Evolutionary conservation across 169 alveolate genomes (phyloP).

Genomic region (Plasmodium relictum): DNA sequence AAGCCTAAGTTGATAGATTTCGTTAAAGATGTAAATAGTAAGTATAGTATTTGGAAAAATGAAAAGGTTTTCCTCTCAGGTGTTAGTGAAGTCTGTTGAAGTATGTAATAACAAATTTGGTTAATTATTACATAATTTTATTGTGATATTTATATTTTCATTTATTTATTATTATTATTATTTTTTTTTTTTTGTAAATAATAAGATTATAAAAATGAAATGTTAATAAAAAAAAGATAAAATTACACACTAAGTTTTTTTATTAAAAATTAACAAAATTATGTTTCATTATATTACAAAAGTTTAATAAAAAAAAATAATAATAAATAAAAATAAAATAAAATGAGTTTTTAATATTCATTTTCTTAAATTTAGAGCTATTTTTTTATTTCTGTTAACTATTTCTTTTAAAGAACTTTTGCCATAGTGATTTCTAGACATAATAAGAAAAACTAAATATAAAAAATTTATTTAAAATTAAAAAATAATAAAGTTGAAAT

Average conservation of each 20-base stretch:
- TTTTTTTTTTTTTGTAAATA: conserved; percentile 3
- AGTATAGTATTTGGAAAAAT: conserved; percentile 59
- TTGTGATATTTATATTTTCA: not conserved
- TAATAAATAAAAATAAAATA: too few species aligned
- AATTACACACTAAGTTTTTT: too few species aligned
- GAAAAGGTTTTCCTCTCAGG: conserved; percentile 68
- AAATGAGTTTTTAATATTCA: too few species aligned
- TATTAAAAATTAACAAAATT: too few species aligned
- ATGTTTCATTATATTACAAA: too few species aligned
- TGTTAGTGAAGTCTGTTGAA: not conserved
- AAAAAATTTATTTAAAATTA: not conserved
- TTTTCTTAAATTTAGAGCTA: too few species aligned
- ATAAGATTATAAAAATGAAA: too few species aligned
- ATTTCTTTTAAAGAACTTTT: not conserved
- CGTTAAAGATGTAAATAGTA: conserved; percentile 36
- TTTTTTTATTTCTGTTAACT: too few species aligned
- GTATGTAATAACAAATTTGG: not conserved
- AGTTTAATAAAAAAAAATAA: too few species aligned
- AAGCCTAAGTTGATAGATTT: conserved; percentile 54
- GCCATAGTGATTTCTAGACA: not conserved
- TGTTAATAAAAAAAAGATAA: too few species aligned
- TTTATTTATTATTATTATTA: not conserved
- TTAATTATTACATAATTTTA: not conserved
- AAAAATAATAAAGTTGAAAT: not conserved
- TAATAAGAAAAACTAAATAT: not conserved